Conservation (phyloP, 164 flowering plant genomes). For the Kingdonia uniflora region DNA sequence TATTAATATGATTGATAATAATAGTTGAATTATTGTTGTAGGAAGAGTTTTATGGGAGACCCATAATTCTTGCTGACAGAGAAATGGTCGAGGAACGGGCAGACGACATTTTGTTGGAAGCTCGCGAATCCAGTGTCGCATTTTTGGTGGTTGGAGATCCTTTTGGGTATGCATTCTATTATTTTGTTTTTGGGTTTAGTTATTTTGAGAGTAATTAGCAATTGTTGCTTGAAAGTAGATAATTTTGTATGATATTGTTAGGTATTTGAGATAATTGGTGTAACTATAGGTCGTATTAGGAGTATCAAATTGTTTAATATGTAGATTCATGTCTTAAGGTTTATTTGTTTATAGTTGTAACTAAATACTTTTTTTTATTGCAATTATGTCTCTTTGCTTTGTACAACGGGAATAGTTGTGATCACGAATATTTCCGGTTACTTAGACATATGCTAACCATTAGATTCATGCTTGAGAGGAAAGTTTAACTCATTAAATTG, state of each 20-base stretch:
- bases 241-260: background rate
- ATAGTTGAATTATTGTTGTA: too few relatives aligned
- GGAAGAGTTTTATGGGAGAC: constrained; percentile 11
- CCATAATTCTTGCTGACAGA: constrained; percentile 65
- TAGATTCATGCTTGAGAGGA: too few relatives aligned
- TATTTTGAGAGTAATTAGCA: background rate
- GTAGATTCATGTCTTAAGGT: background rate
- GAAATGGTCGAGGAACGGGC: constrained; percentile 89
- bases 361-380: too few relatives aligned
- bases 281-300: background rate
- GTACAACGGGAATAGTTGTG: too few relatives aligned
- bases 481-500: too few relatives aligned
- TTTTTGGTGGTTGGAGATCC: constrained; percentile 97
- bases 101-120: constrained; percentile 51
- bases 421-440: too few relatives aligned
- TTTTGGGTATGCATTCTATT: constrained; percentile 50
- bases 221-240: background rate
- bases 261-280: background rate
- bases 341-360: too few relatives aligned
- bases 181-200: background rate
- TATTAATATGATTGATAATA: too few relatives aligned
- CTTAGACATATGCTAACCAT: too few relatives aligned
- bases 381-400: too few relatives aligned
- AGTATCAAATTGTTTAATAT: background rate
- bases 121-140: constrained; percentile 57